phyloP scores from a whole-genome alignment of 2,329 filamentous ascomycete species.

The Xylaria sp. region DNA sequence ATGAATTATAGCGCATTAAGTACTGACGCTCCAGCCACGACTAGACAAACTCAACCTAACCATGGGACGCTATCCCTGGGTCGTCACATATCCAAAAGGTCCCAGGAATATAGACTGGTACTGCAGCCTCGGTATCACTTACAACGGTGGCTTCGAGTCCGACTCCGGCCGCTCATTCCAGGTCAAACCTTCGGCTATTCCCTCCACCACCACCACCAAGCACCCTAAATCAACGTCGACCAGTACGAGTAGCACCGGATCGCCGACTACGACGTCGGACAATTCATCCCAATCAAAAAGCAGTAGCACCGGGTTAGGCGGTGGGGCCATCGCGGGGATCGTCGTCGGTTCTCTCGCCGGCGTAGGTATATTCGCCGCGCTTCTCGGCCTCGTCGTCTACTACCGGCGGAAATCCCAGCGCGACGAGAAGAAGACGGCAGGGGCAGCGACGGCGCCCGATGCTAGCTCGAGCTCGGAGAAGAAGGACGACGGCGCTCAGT shows the following conservation, averaged over 20 bases:
- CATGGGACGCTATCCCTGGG: slow-evolving; percentile 2
- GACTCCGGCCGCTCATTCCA: slow-evolving; percentile 15
- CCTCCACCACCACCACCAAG: background rate
- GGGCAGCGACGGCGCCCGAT: background rate
- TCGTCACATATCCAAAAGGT: background rate
- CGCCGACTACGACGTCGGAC: background rate
- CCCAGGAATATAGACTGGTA: slow-evolving; percentile 9
- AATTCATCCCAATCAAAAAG: background rate
- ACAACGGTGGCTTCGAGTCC: background rate
- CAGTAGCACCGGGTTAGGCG: background rate
- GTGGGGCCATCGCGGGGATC: slow-evolving; percentile 14
- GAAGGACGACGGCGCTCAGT: background rate
- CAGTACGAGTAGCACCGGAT: background rate
- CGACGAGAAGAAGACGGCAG: background rate
- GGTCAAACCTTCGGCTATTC: background rate
- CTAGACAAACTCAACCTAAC: slow-evolving; percentile 20
- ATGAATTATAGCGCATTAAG: background rate
- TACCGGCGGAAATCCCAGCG: slow-evolving; percentile 15
- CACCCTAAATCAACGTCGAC: background rate
- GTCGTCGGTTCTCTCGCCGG: slow-evolving; percentile 4
- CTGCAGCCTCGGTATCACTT: slow-evolving; percentile 12
- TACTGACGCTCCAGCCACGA: background rate
- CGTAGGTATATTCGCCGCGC: slow-evolving; percentile 5
- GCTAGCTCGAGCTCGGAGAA: background rate
- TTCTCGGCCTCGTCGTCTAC: slow-evolving; percentile 10